Base-by-base conservation (phyloP, 257 asterid species). In the Vinca minor region DNA sequence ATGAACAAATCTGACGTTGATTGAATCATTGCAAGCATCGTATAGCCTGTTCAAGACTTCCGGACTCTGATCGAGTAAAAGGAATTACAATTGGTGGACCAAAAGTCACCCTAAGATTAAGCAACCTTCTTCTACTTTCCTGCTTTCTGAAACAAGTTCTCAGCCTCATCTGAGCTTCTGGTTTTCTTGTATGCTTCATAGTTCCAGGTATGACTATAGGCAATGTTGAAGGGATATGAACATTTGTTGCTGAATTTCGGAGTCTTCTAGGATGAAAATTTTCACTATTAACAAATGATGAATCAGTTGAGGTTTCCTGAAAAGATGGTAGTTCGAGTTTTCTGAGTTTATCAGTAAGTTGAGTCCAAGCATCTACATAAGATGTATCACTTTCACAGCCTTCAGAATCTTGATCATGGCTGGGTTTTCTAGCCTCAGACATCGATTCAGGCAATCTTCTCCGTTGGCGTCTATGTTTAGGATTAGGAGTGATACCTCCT, bases 51-150 rank as follows among this genome's bases (percentile, higher is more conserved):
- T 56, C n/a, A 59, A 17, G 50, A 49, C 53, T 54, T 18, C 35
- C 28, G 20, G 34, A 4, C 26, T 21, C 20, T 10, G 38, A n/a
- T 7, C 73, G 44, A 73, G 36, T 25, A 21, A 48, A 6, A 23
- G 68, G 68, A 62, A 66, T 31, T 42, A 59, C 0, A 44, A 66
- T 42, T 10, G 68, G 64, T 1, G 59, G 47, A 4, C 64, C 64
- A 63, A 73, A 73, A 63, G 70, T 64, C 52, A 68, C 78, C 59
- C 38, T 64, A 42, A 63, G 74, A 48, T 73, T 73, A 29, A 68
- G 71, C 32, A 41, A 45, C 49, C 64, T 68, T 18, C 78, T 56
- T 7, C 12, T 12, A 36, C 74, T 68, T 21, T 73, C 67, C 44
- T 68, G 45, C 66, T 73, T 73, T 66, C 64, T 68, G 41, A 73